Evolutionary conservation across 768 basidiomycete genomes (phyloP), one percentile per base, ranked within the genome.

Genomic region (Termitomyces sp.): DNA sequence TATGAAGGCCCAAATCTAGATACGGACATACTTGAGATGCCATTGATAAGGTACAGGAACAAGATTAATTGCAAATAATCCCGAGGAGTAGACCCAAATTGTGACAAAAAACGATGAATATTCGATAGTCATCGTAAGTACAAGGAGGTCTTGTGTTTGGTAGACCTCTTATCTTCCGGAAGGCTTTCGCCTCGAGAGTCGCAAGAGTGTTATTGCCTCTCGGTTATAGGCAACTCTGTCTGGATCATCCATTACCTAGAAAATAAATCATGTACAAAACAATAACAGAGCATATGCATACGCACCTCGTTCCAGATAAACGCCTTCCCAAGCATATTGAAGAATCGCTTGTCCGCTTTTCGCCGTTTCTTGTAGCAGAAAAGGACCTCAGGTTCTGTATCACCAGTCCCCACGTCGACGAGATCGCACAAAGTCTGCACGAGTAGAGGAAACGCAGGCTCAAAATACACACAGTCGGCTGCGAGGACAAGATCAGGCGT

Each of bases 391-490:
- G 87, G 81, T 20, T 71, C 70, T 38, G 70, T 68, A 22, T 56
- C 36, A 14, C 16, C 54, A 1, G 41, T n/a, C 4, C 24, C 35
- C 14, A 28, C 26, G 16, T 78, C 74, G 1, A 80, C 75, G 38
- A 96, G 80, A 45, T 87, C 81, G 35, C 74, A 78, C 33, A 98
- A 76, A 0, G 94, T 95, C 61, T 86, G 71, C 2, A 94, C 89
- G 1, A 98, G 82, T 13, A 94, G 79, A 8, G 93, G 88, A 65
- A 97, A 98, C 0, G 92, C 86, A 13, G 93, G 92, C 71, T 97
- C 94, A 62, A 92, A 94, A 74, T 98, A 98, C 9, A 98, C 94
- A 63, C 94, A 98, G 67, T 98, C 94, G 0, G 94, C 94, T 2
- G 91, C 92, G 5, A 98, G 80, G 57, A 98, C 80, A 26, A 96